These are phyloP conservation scores for Penicillium crystallinum DNA, from an alignment of 495 filamentous ascomycete species.

Conservation along the genomic window DNA sequence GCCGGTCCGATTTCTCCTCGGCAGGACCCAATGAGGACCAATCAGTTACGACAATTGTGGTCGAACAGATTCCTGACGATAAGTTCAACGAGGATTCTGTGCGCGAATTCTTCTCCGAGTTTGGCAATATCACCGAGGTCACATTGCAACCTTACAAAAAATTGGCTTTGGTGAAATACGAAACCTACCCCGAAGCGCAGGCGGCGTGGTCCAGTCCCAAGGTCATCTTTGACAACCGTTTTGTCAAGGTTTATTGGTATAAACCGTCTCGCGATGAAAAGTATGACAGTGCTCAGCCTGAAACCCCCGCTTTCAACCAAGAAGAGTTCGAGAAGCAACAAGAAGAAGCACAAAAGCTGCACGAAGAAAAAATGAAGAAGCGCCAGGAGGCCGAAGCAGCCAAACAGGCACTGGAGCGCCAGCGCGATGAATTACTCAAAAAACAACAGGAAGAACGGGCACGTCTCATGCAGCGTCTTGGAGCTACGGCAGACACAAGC, in stretches of 20 bases:
- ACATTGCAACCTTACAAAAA: conserved; percentile 71
- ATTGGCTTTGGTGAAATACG: conserved; percentile 77
- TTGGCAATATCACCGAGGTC: conserved; percentile 70
- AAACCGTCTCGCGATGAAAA: conserved; percentile 52
- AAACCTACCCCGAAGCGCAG: conserved; percentile 65
- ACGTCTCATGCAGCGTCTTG: conserved; percentile 59
- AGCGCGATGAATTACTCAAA: conserved; percentile 68
- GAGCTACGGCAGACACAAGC: conserved; percentile 36
- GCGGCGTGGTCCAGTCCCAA: conserved; percentile 86
- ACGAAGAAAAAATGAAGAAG: conserved; percentile 73
- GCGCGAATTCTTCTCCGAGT: conserved; percentile 76
- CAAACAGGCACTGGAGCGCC: conserved; percentile 66
- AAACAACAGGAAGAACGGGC: conserved; percentile 72
- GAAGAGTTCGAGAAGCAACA: conserved; percentile 75
- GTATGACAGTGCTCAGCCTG: conserved; percentile 23
- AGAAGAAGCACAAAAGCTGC: conserved; percentile 68
- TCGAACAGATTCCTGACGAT: conserved; percentile 90
- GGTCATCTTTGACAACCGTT: conserved; percentile 93
- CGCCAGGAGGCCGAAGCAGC: conserved; percentile 69
- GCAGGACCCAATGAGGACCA: conserved; percentile 71
- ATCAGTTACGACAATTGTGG: conserved; percentile 73
- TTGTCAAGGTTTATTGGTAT: conserved; percentile 97
- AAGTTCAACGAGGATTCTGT: conserved; percentile 71
- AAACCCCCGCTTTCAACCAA: conserved; percentile 55
- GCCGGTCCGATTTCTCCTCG: conserved; percentile 65